phyloP scores from a whole-genome alignment of 1,284 basidiomycete genomes.

The Salmacisia buchloeana region DNA sequence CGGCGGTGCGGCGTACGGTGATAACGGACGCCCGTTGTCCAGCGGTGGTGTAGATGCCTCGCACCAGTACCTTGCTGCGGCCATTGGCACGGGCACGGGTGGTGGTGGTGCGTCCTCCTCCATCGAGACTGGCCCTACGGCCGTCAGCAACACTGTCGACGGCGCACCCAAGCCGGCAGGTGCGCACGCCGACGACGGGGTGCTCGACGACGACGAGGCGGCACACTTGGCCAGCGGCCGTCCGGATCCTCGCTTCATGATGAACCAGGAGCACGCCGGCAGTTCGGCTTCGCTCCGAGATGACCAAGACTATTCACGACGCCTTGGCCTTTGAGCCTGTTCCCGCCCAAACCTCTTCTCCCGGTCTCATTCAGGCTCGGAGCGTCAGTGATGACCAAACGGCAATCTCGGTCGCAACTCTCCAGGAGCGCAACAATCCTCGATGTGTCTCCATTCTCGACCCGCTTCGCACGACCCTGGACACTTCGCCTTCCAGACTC shows the following conservation, averaged over 20 bases:
- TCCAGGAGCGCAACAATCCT: no score
- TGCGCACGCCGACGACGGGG: background rate
- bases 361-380: no score
- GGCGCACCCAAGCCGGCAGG: background rate
- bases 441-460: no score
- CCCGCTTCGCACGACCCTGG: no score
- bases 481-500: no score
- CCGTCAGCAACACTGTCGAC: background rate
- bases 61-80: background rate
- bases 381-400: no score
- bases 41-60: no score
- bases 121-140: background rate
- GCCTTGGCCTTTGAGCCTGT: background rate
- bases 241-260: conserved; percentile 6
- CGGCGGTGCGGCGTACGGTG: no score
- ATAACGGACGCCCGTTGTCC: no score
- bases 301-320: conserved; percentile 1
- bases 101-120: background rate
- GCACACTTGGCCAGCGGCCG: background rate
- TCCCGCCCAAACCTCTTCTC: background rate
- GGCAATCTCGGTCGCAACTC: no score
- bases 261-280: background rate
- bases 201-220: background rate
- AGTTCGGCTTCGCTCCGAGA: conserved; percentile 1
- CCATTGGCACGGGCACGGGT: no score